Base-by-base conservation (phyloP, 2,329 filamentous ascomycete genomes). In the Aspergillus luchuensis region DNA sequence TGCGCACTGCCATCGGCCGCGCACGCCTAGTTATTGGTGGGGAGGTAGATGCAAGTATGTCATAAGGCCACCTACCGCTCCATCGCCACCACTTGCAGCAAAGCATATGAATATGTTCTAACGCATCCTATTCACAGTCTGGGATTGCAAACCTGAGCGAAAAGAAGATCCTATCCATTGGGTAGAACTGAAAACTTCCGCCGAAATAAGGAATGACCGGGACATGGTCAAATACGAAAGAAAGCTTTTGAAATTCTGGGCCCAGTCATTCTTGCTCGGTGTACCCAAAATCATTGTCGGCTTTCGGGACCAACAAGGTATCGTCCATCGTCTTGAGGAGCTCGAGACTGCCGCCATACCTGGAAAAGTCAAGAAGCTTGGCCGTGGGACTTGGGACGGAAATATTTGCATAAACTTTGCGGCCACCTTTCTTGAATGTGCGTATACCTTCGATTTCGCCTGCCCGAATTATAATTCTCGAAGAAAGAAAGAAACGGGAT, bases 201-300 rank as follows among this genome's bases (percentile, higher is more conserved):
- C 86, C 43, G 87, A 90, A 65, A 88, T 94, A 53, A 82, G 82
- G 55, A 85, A 85, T 62, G 83, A 88, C 1, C 84, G 86, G 50
- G 91, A 95, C 69, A 82, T 87, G 71, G 77, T 89, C 19, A 89
- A 87, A 64, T 97, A 94, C 73, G 91, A 97, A 76, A 86, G 91
- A 52, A 98, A 98, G 74, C 84, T 98, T 57, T 85, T 96, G 77
- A 96, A 96, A 71, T 97, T 94, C 78, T 99, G 95, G 95, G 91
- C 94, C 13, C 95, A 98, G 76, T 96, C 91, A 0, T 99, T 97
- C 72, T 82, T 99, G 2, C 87, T 99, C 2, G 94, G 94, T 43
- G 93, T 98, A 1, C 92, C 92, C 0, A 95, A 89, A 67, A 91
- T 99, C 66, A 87, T 97, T 49, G 90, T 99, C 30, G 95, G 95